Percentiles rank a stretch among this genome's conserved stretches.
Evolutionary conservation across 2,329 filamentous ascomycete species (phyloP).

Genomic region (Monilinia vaccinii-corymbosi): DNA sequence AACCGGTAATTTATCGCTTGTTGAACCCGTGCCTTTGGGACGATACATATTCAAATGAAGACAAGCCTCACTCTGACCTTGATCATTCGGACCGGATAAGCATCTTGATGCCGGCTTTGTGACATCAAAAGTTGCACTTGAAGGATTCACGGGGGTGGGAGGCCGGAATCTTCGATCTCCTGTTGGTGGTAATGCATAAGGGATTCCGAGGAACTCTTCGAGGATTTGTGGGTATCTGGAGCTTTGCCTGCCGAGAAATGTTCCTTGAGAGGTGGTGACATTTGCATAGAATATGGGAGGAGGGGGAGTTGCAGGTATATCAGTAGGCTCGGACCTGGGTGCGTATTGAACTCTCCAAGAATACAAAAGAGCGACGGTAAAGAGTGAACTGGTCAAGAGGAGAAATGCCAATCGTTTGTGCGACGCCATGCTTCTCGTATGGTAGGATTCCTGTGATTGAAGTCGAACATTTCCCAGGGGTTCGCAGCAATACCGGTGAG

Average conservation of each 20-base stretch:
- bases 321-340: background rate
- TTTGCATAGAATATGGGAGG: no score
- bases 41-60: conserved; percentile 43
- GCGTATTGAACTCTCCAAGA: conserved; percentile 6
- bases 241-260: conserved; percentile 18
- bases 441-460: background rate
- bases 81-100: conserved; percentile 17
- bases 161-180: conserved; percentile 39
- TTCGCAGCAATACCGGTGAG: background rate
- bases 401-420: background rate
- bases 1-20: conserved; percentile 35
- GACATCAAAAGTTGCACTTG: conserved; percentile 29
- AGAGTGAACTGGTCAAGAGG: background rate
- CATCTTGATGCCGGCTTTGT: conserved; percentile 29
- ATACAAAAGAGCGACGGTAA: background rate
- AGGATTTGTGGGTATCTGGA: conserved; percentile 18
- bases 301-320: no score
- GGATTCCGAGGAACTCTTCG: conserved; percentile 39
- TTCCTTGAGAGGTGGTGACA: conserved; percentile 24
- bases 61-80: conserved; percentile 38
- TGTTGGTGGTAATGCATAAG: conserved; percentile 39
- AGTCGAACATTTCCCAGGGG: background rate
- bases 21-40: conserved; percentile 21
- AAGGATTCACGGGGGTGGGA: conserved; percentile 18
- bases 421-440: background rate